Evolutionary conservation across 1,284 basidiomycete genomes (phyloP).

Genomic region (Tremellales sp.): DNA sequence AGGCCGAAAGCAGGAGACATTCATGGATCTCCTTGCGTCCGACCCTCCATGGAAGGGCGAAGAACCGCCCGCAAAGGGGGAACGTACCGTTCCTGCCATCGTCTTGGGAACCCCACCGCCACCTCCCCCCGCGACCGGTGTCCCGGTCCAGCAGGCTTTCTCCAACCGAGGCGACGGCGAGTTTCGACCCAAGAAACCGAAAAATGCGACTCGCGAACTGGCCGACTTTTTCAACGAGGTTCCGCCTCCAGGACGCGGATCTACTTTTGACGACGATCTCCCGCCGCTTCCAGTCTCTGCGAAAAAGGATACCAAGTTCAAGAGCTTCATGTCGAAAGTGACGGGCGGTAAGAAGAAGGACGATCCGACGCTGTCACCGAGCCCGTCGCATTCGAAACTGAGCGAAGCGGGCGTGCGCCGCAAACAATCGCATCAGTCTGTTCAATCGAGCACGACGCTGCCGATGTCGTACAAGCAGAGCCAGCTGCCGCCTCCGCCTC

Average conservation of each 20-base stretch:
- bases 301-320: slow-evolving; percentile 25
- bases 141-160: background rate
- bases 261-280: slow-evolving; percentile 2
- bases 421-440: too few species aligned
- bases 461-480: too few species aligned
- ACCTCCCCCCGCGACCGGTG: slow-evolving; percentile 10
- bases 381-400: too few species aligned
- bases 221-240: slow-evolving; percentile 40
- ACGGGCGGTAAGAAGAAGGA: slow-evolving; percentile 20
- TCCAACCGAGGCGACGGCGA: background rate
- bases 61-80: background rate
- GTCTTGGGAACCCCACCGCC: slow-evolving; percentile 36
- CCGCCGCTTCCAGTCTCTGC: background rate
- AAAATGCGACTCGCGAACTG: slow-evolving; percentile 34
- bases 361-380: too few species aligned
- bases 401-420: too few species aligned
- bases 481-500: too few species aligned
- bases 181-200: background rate
- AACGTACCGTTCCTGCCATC: slow-evolving; percentile 36
- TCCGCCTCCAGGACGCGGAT: slow-evolving; percentile 20
- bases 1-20: slow-evolving; percentile 22
- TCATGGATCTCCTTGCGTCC: slow-evolving; percentile 23
- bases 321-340: slow-evolving; percentile 31
- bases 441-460: too few species aligned
- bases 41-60: slow-evolving; percentile 1